Conservation (phyloP, 2,329 filamentous ascomycete species). For the Plectosphaerella sp. region DNA sequence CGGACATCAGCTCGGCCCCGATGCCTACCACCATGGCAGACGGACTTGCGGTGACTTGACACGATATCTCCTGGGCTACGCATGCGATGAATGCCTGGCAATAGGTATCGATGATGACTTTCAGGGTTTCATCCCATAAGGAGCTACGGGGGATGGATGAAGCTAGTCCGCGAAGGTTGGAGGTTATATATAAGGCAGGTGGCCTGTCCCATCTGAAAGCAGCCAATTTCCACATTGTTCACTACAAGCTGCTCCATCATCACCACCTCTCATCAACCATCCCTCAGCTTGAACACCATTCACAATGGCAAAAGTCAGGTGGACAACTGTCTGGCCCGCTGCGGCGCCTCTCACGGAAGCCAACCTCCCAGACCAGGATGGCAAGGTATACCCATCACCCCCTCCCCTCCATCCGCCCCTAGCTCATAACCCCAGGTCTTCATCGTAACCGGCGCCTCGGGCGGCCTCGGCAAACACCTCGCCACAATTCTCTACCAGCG, state of each 20-base stretch:
- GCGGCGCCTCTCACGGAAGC: slow-evolving; percentile 1
- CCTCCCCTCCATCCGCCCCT: slow-evolving; percentile 4
- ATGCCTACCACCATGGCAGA: no score
- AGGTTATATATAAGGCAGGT: background rate
- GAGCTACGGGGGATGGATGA: no score
- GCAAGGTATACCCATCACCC: background rate
- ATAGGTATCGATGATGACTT: no score
- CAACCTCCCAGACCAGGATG: slow-evolving; percentile 1
- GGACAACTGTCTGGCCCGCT: background rate
- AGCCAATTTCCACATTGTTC: background rate
- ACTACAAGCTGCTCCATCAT: background rate
- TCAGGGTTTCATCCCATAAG: no score
- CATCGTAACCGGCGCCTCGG: slow-evolving; percentile 35
- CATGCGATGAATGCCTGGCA: no score
- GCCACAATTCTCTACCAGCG: slow-evolving; percentile 41
- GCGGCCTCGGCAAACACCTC: slow-evolving; percentile 37
- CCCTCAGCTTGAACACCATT: no score
- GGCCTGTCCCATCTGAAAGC: background rate
- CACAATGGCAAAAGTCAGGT: background rate
- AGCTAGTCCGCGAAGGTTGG: no score
- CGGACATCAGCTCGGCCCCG: no score
- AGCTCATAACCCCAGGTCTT: slow-evolving; percentile 9
- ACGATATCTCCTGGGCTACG: no score
- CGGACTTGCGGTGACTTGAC: no score
- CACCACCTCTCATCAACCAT: background rate